Evolutionary conservation across 768 basidiomycete species (phyloP).

Genomic region (Astraeus odoratus): DNA sequence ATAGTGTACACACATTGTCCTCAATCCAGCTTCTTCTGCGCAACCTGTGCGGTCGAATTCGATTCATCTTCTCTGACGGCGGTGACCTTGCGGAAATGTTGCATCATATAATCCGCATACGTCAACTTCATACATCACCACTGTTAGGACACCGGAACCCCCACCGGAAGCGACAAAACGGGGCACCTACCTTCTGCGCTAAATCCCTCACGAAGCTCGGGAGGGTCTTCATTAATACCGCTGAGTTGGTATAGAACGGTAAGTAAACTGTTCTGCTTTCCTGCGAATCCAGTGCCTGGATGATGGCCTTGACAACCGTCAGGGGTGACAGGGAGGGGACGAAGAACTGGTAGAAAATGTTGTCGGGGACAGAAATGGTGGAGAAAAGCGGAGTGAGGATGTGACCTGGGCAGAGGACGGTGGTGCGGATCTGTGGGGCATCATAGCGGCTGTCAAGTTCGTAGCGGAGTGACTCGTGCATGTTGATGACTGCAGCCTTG

Average conservation of each 20-base stretch:
- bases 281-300: conserved; percentile 74
- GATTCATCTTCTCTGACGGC: conserved; percentile 53
- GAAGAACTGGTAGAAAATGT: conserved; percentile 59
- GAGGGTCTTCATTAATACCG: conserved; percentile 46
- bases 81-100: conserved; percentile 57
- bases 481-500: conserved; percentile 78
- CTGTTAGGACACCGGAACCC: conserved; percentile 7
- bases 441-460: conserved; percentile 75
- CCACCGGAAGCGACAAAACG: background rate
- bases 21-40: background rate
- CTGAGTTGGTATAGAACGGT: conserved; percentile 66
- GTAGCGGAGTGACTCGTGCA: conserved; percentile 81
- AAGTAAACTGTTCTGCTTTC: conserved; percentile 64
- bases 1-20: background rate
- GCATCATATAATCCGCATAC: conserved; percentile 67
- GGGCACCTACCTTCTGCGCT: conserved; percentile 53
- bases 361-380: conserved; percentile 42
- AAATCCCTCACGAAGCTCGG: conserved; percentile 75
- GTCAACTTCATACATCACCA: conserved; percentile 41
- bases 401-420: conserved; percentile 77
- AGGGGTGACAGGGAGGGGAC: conserved; percentile 70
- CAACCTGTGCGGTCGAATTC: background rate
- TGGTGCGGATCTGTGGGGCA: conserved; percentile 77
- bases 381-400: conserved; percentile 76
- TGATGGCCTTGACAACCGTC: conserved; percentile 72